Evolutionary conservation across 2,329 filamentous ascomycete genomes (phyloP).

Genomic region (Pseudogymnoascus sp.): DNA sequence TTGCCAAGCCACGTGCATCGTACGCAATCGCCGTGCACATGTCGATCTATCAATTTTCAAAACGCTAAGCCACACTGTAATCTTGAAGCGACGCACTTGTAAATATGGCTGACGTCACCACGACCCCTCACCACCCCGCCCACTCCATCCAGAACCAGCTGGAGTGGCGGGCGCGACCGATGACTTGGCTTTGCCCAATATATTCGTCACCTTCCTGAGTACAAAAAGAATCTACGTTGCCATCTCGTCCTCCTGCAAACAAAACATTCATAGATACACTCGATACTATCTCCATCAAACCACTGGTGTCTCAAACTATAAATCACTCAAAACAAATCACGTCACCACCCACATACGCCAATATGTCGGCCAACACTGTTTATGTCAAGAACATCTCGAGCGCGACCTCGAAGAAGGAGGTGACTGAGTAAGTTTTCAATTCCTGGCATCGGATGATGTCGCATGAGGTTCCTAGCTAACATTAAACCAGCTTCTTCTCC

Average conservation of each 20-base stretch:
- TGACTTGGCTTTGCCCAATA: neutral
- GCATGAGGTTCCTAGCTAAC: neutral
- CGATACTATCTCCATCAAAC: neutral
- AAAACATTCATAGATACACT: neutral
- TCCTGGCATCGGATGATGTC: constrained; percentile 17
- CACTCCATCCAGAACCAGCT: constrained; percentile 1
- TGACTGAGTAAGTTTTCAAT: constrained; percentile 57
- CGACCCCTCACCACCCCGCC: neutral
- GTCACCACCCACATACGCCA: neutral
- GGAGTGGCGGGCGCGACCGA: neutral
- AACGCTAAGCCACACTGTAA: constrained; percentile 1
- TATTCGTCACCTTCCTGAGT: neutral
- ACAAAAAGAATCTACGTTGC: neutral
- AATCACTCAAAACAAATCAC: neutral
- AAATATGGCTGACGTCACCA: neutral
- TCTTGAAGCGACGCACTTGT: neutral
- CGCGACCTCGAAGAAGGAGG: constrained; percentile 79
- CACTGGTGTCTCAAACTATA: neutral
- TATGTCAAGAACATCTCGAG: constrained; percentile 82
- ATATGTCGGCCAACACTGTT: constrained; percentile 46
- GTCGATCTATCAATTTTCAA: neutral
- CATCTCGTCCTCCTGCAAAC: neutral
- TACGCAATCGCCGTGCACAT: constrained; percentile 1
- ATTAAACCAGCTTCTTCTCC: constrained; percentile 6
- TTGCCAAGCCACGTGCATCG: constrained; percentile 1